These are phyloP conservation scores for Solioccasus polychromus DNA, from an alignment of 768 basidiomycete species.

Conservation along the genomic window DNA sequence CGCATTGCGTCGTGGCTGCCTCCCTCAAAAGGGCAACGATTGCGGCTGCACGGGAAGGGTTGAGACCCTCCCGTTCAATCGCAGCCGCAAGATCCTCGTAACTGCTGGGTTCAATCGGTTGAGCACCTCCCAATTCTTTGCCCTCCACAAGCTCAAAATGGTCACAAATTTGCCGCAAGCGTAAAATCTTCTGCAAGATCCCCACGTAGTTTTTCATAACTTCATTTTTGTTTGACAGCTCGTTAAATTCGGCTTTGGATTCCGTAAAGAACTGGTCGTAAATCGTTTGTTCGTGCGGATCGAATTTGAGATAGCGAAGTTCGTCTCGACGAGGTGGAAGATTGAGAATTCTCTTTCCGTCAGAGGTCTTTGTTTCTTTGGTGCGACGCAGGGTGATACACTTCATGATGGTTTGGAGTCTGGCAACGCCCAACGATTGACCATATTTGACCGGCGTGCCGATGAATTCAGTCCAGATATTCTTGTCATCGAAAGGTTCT, in stretches of 20 bases:
- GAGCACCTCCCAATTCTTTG: slow-evolving; percentile 49
- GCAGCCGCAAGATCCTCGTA: slow-evolving; percentile 80
- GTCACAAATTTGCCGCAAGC: slow-evolving; percentile 96
- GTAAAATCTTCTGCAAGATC: slow-evolving; percentile 93
- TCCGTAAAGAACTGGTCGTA: slow-evolving; percentile 89
- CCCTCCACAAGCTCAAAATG: slow-evolving; percentile 87
- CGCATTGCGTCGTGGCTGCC: slow-evolving; percentile 83
- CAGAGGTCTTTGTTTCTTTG: slow-evolving; percentile 79
- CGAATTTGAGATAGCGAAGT: slow-evolving; percentile 81
- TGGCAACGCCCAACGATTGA: slow-evolving; percentile 82
- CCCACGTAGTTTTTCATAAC: slow-evolving; percentile 99
- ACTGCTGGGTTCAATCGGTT: slow-evolving; percentile 45
- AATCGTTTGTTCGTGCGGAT: slow-evolving; percentile 74
- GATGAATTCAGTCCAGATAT: slow-evolving; percentile 89
- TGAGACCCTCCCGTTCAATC: slow-evolving; percentile 79
- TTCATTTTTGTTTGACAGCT: slow-evolving; percentile 83
- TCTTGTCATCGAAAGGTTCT: slow-evolving; percentile 90
- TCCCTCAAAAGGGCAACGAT: slow-evolving; percentile 85
- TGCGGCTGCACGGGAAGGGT: slow-evolving; percentile 67
- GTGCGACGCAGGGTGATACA: slow-evolving; percentile 95
- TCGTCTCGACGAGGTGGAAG: slow-evolving; percentile 91
- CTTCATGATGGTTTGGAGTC: slow-evolving; percentile 96
- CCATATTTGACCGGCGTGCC: slow-evolving; percentile 92
- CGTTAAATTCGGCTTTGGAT: slow-evolving; percentile 89
- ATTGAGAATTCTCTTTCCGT: slow-evolving; percentile 82